phyloP scores from a whole-genome alignment of 1,139 yeast species.

The Yueomyces sp. region DNA sequence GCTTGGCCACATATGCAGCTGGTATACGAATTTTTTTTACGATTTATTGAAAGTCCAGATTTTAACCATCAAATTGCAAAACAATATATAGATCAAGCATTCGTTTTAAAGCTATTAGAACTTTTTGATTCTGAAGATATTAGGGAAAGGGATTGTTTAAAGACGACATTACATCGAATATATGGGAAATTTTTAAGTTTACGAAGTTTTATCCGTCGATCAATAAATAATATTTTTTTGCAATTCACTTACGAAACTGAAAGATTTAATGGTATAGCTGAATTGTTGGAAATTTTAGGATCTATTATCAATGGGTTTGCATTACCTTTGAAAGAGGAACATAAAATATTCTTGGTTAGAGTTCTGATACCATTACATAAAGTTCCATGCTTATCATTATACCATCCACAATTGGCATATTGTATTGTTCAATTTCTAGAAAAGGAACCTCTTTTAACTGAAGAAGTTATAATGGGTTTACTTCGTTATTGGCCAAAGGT shows the following conservation, averaged over 20 bases:
- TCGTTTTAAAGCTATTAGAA: conserved; percentile 68
- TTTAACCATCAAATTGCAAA: conserved; percentile 90
- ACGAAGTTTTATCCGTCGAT: conserved; percentile 82
- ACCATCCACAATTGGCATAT: conserved; percentile 94
- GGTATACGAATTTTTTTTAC: conserved; percentile 83
- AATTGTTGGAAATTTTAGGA: conserved; percentile 85
- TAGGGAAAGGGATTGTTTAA: conserved; percentile 86
- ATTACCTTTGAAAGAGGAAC: conserved; percentile 91
- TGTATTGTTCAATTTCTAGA: conserved; percentile 95
- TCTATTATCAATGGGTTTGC: conserved; percentile 97
- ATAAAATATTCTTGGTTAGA: conserved; percentile 76
- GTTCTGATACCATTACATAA: conserved; percentile 91
- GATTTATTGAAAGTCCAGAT: conserved; percentile 91
- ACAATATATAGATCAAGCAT: conserved; percentile 84
- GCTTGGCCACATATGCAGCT: conserved; percentile 99
- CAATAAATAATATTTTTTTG: conserved; percentile 82
- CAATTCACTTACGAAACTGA: conserved; percentile 94
- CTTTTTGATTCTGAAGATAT: conserved; percentile 95
- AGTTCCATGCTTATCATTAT: conserved; percentile 72
- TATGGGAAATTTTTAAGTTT: conserved; percentile 89
- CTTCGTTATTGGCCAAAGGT: conserved; percentile 96
- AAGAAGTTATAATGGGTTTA: conserved; percentile 88
- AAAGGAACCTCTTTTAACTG: conserved; percentile 83
- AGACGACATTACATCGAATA: conserved; percentile 88
- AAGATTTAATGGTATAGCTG: conserved; percentile 92